Evolutionary conservation across 2,329 filamentous ascomycete genomes (phyloP).

Genomic region (Ceratocystis harringtonii): DNA sequence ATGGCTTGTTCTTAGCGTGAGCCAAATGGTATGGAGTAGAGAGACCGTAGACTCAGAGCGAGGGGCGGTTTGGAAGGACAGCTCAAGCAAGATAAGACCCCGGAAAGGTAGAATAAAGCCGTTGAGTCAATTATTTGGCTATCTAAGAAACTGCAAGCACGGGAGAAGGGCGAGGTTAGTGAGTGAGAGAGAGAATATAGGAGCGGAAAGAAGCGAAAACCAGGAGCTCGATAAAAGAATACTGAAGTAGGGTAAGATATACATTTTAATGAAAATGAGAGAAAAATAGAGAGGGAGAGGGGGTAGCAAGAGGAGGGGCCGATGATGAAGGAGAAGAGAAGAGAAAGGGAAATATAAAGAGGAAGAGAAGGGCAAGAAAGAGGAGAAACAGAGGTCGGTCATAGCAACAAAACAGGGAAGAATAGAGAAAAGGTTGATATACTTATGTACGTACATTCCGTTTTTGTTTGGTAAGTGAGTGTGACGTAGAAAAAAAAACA

Average conservation of each 20-base stretch:
- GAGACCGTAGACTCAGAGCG: background rate
- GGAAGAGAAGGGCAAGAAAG: background rate
- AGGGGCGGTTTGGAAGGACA: background rate
- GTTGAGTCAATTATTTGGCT: background rate
- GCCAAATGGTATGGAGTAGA: background rate
- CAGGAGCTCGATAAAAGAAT: background rate
- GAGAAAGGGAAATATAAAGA: background rate
- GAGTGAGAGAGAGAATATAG: background rate
- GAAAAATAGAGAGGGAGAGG: background rate
- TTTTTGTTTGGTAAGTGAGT: background rate
- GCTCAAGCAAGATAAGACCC: background rate
- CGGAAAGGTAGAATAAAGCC: background rate
- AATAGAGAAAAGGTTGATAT: background rate
- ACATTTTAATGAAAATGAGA: background rate
- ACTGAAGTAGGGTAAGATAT: constrained; percentile 6
- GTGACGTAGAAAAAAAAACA: background rate
- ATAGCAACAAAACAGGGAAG: background rate
- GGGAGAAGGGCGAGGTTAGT: background rate
- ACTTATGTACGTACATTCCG: background rate
- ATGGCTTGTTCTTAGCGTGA: background rate
- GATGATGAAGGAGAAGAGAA: background rate
- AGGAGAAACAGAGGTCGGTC: background rate
- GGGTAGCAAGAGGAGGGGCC: background rate
- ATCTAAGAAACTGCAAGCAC: background rate
- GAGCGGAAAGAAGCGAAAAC: background rate